phyloP scores from a whole-genome alignment of 169 alveolate species.

The Plasmodium ovale region DNA sequence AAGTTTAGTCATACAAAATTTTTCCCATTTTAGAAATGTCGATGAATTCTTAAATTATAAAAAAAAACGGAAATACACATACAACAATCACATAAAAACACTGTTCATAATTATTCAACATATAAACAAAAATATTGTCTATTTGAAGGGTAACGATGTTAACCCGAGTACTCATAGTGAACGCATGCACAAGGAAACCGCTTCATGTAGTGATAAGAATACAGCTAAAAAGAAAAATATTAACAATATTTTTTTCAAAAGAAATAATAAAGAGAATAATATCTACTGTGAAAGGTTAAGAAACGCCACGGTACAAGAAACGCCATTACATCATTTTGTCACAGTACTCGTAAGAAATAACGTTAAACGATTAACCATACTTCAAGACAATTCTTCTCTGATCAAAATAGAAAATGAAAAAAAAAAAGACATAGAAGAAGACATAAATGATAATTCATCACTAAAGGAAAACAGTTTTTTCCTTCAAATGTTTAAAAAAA shows the following conservation, averaged over 20 bases:
- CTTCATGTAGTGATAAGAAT: constrained; percentile 8
- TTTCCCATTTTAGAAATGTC: constrained; percentile 27
- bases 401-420: constrained; percentile 30
- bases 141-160: background rate
- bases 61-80: constrained; percentile 10
- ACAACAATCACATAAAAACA: background rate
- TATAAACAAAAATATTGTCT: background rate
- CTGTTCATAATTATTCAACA: constrained; percentile 21
- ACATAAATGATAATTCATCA: background rate
- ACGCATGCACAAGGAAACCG: background rate
- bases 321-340: constrained; percentile 10
- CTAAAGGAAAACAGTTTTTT: constrained; percentile 54
- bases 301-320: background rate
- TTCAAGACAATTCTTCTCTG: constrained; percentile 5
- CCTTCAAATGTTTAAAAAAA: constrained; percentile 41
- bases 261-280: constrained; percentile 5
- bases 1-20: constrained; percentile 37
- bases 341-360: constrained; percentile 40
- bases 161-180: background rate
- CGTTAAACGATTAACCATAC: constrained; percentile 36
- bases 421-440: constrained; percentile 7
- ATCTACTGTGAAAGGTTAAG: background rate
- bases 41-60: constrained; percentile 52
- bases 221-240: background rate
- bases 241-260: constrained; percentile 11